Percentiles rank a stretch among this genome's conserved stretches.
Evolutionary conservation across 208 protist genomes (phyloP).

Genomic region (Trypanosoma boissoni): DNA sequence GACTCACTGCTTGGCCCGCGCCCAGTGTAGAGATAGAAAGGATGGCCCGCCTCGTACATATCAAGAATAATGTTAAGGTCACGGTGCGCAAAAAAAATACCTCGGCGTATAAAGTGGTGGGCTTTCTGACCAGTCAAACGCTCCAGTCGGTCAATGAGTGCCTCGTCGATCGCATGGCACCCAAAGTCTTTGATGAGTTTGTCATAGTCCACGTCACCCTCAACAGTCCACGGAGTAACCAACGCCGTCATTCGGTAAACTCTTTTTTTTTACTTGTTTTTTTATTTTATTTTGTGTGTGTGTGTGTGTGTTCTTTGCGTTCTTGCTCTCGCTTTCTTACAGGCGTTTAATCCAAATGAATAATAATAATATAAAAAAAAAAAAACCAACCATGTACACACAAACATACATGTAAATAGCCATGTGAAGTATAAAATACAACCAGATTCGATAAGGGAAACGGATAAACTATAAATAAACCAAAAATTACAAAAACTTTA

Average conservation of each 20-base stretch:
- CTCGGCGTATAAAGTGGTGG: slow-evolving; percentile 89
- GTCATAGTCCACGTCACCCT: slow-evolving; percentile 93
- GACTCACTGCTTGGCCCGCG: slow-evolving; percentile 97
- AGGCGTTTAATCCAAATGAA: no score
- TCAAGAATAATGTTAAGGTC: slow-evolving; percentile 98
- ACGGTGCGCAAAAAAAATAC: slow-evolving; percentile 99
- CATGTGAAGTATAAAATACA: neutral
- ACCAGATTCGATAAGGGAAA: no score
- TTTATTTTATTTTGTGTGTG: slow-evolving; percentile 7
- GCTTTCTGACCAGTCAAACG: slow-evolving; percentile 78
- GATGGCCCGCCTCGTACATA: slow-evolving; percentile 93
- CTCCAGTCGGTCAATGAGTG: slow-evolving; percentile 87
- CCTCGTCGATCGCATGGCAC: slow-evolving; percentile 75
- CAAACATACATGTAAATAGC: neutral
- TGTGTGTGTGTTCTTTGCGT: no score
- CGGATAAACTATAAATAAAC: no score
- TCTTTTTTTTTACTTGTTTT: slow-evolving; percentile 5
- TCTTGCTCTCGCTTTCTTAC: no score
- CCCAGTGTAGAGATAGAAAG: slow-evolving; percentile 99
- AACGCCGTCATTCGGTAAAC: slow-evolving; percentile 33
- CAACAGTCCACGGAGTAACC: slow-evolving; percentile 92
- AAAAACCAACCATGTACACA: neutral
- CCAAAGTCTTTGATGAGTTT: slow-evolving; percentile 94
- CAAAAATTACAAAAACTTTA: neutral
- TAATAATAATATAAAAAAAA: no score